phyloP scores from a whole-genome alignment of 2,329 filamentous ascomycete species.

The Ophiocordyceps australis region DNA sequence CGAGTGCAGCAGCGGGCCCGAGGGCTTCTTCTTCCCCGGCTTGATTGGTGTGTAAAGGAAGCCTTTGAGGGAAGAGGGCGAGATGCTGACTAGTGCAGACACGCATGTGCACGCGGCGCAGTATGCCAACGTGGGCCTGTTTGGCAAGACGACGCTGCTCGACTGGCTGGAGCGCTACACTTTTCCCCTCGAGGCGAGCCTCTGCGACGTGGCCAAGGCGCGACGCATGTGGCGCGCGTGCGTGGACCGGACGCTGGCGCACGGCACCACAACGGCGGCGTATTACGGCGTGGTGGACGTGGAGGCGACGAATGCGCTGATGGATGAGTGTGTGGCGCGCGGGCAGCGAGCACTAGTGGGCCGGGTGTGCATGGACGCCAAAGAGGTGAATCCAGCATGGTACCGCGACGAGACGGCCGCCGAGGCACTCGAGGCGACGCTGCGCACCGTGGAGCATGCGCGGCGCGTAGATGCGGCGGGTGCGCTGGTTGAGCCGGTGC shows the following conservation, averaged over 20 bases:
- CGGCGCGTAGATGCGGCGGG: constrained; percentile 43
- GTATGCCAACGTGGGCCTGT: constrained; percentile 86
- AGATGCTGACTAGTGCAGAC: constrained; percentile 31
- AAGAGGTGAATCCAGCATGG: constrained; percentile 46
- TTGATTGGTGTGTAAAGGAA: constrained; percentile 45
- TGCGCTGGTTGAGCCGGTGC: constrained; percentile 54
- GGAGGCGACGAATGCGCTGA: constrained; percentile 74
- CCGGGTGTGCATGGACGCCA: constrained; percentile 83
- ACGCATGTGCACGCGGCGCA: constrained; percentile 92
- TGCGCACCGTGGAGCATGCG: constrained; percentile 47
- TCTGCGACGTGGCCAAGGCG: constrained; percentile 45
- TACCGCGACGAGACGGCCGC: constrained; percentile 59
- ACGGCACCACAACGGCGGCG: constrained; percentile 86
- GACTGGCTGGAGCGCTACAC: constrained; percentile 93
- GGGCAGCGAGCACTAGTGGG: constrained; percentile 88
- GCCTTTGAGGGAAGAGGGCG: background rate
- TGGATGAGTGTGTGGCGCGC: constrained; percentile 57
- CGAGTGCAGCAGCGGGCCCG: constrained; percentile 18
- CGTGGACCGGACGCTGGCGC: constrained; percentile 61
- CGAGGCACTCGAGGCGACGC: constrained; percentile 35
- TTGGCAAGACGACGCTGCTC: constrained; percentile 81
- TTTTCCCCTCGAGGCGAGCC: constrained; percentile 75
- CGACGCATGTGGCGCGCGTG: constrained; percentile 58
- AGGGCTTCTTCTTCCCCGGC: constrained; percentile 68
- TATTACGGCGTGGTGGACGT: constrained; percentile 90